Conservation (phyloP, 1,139 yeast genomes). For the Kodamaea plutei region DNA sequence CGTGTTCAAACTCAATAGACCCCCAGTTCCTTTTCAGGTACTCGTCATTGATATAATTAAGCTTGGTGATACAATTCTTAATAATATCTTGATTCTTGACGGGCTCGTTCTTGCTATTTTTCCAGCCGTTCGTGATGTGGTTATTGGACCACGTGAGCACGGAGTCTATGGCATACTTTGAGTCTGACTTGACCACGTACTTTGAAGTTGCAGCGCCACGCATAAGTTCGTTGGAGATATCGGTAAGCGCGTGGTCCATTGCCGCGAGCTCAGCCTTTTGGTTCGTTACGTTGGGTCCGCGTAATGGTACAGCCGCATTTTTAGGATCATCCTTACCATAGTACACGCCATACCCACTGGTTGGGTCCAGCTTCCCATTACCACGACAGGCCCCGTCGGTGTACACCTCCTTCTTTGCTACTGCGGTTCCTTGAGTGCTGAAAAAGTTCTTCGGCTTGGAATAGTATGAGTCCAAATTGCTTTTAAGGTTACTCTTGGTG, state of each 20-base stretch:
- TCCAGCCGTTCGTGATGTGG: conserved; percentile 58
- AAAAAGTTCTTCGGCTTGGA: not conserved
- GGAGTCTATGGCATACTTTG: conserved; percentile 49
- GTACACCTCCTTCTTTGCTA: conserved; percentile 30
- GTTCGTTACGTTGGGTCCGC: conserved; percentile 52
- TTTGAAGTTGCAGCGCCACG: conserved; percentile 10
- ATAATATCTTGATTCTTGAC: conserved; percentile 55
- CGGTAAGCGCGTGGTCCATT: conserved; percentile 49
- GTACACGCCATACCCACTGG: conserved; percentile 70
- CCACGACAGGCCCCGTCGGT: conserved; percentile 71
- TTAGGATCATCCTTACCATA: conserved; percentile 55
- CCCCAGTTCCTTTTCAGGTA: conserved; percentile 28
- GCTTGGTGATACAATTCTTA: conserved; percentile 20
- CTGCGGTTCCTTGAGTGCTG: not conserved
- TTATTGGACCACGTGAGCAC: conserved; percentile 46
- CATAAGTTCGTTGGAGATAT: conserved; percentile 24
- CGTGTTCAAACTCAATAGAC: conserved; percentile 48
- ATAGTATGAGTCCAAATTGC: not conserved
- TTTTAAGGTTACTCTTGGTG: not conserved
- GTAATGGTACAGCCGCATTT: conserved; percentile 50
- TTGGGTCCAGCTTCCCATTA: conserved; percentile 46
- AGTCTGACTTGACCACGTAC: conserved; percentile 50
- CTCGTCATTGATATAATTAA: conserved; percentile 24
- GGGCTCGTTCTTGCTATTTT: conserved; percentile 33
- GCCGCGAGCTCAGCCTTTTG: conserved; percentile 81